phyloP scores from a whole-genome alignment of 768 basidiomycete species.

The Amylocystis lapponica region DNA sequence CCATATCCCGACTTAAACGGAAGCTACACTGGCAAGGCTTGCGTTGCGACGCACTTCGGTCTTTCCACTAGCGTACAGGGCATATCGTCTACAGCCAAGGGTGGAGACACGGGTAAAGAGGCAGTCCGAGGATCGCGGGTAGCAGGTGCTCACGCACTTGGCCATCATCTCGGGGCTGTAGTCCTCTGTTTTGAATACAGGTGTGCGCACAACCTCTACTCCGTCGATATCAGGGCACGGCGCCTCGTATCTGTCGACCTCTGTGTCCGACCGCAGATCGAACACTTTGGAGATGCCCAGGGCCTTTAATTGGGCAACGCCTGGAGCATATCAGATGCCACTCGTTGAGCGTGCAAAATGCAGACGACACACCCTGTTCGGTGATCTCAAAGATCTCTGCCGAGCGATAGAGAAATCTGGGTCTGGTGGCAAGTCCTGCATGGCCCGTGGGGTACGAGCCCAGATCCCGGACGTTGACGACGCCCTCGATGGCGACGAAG shows the following conservation, averaged over 20 bases:
- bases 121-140: background rate
- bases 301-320: slow-evolving; percentile 47
- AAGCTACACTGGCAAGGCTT: no score
- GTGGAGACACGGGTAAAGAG: background rate
- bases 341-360: background rate
- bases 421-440: slow-evolving; percentile 49
- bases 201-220: slow-evolving; percentile 52
- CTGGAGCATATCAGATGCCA: slow-evolving; percentile 27
- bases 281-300: slow-evolving; percentile 66
- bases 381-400: slow-evolving; percentile 71
- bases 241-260: slow-evolving; percentile 67
- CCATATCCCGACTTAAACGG: no score
- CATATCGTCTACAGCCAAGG: slow-evolving; percentile 45
- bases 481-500: slow-evolving; percentile 66
- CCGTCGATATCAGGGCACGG: slow-evolving; percentile 62
- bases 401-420: slow-evolving; percentile 55
- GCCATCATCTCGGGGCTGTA: slow-evolving; percentile 84
- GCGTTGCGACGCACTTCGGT: slow-evolving; percentile 64
- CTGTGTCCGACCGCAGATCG: slow-evolving; percentile 76
- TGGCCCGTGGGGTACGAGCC: slow-evolving; percentile 47
- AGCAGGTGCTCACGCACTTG: slow-evolving; percentile 53
- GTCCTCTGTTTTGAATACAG: slow-evolving; percentile 65
- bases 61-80: slow-evolving; percentile 74
- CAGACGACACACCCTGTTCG: slow-evolving; percentile 48
- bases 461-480: slow-evolving; percentile 71